Evolutionary conservation across 1,284 basidiomycete species (phyloP), one percentile per base, ranked within the genome.

Genomic region (Albatrellus sp.): DNA sequence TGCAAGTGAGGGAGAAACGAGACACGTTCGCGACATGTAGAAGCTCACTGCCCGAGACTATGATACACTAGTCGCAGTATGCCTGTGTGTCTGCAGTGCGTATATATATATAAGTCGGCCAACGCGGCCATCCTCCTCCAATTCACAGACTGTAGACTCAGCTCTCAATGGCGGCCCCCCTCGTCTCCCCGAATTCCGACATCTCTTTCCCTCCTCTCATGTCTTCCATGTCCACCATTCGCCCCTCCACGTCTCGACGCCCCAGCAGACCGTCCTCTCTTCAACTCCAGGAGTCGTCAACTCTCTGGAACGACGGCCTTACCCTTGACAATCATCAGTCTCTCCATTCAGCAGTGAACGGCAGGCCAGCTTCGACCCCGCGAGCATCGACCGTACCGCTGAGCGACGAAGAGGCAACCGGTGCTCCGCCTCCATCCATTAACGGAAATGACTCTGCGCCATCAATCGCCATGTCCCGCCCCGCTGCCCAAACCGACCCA

Each of bases 151-250:
- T 12, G 10, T 30, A n/a, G n/a, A n/a, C n/a, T n/a, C n/a, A n/a
- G n/a, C 39, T 17, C 39, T n/a, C 28, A n/a, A 51, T 51, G 50
- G 43, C 40, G 5, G 36, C 39, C 29, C 34, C 41, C 13, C 32
- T 50, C 60, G 39, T 69, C 70, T 30, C 70, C 13, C 72, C 35
- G 13, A 68, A 73, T 48, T 56, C 56, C 42, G 77, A 83, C 49
- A 65, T 66, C 36, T 80, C 77, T 58, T 72, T 71, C 37, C 81
- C 80, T 11, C 80, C 78, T 35, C 77, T 78, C 11, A 70, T 72
- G 8, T 75, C 76, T 2, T 66, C 79, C 50, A 54, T 57, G 33
- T 6, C 42, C 6, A 39, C 50, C 42, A 60, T 68, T 40, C 54
- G 54, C 12, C 60, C 60, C 9, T 62, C 60, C 11, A 49, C 61